These are phyloP conservation scores for Mycena chlorophos DNA, from an alignment of 768 basidiomycete genomes.

Conservation along the genomic window DNA sequence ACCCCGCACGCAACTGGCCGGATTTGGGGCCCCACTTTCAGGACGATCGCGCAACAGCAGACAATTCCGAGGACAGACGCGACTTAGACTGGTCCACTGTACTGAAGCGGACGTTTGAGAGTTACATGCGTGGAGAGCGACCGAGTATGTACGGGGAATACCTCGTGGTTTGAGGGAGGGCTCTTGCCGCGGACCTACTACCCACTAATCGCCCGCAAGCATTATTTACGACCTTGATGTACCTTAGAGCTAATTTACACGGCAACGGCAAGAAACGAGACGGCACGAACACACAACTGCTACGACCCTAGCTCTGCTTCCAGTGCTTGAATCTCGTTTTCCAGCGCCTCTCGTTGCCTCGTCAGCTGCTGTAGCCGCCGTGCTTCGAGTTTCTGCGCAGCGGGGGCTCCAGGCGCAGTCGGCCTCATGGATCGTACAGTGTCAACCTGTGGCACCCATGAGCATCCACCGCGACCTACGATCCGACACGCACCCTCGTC, in stretches of 20 bases:
- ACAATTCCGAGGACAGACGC: slow-evolving; percentile 52
- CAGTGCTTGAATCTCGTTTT: slow-evolving; percentile 58
- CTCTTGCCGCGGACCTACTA: too few relatives aligned
- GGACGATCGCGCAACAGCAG: slow-evolving; percentile 30
- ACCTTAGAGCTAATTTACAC: neutral
- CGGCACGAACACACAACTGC: too few relatives aligned
- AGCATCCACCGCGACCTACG: neutral
- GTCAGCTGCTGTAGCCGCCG: slow-evolving; percentile 62
- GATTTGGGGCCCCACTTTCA: slow-evolving; percentile 66
- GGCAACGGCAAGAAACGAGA: too few relatives aligned
- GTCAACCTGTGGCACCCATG: slow-evolving; percentile 50
- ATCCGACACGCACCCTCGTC: slow-evolving; percentile 52
- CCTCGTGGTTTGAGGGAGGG: slow-evolving; percentile 45
- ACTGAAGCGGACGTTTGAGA: slow-evolving; percentile 93
- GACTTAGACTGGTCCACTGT: slow-evolving; percentile 93
- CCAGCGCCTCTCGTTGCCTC: slow-evolving; percentile 67
- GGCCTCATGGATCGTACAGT: slow-evolving; percentile 48
- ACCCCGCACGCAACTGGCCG: slow-evolving; percentile 90
- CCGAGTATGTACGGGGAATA: slow-evolving; percentile 96
- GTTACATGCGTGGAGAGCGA: slow-evolving; percentile 83
- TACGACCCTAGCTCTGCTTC: slow-evolving; percentile 56
- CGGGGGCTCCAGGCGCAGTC: slow-evolving; percentile 46
- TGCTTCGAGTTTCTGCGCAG: slow-evolving; percentile 65
- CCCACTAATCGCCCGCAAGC: neutral
- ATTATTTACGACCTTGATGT: neutral